phyloP scores from a whole-genome alignment of 495 filamentous ascomycete genomes.

The Astrocystis sublimbata region DNA sequence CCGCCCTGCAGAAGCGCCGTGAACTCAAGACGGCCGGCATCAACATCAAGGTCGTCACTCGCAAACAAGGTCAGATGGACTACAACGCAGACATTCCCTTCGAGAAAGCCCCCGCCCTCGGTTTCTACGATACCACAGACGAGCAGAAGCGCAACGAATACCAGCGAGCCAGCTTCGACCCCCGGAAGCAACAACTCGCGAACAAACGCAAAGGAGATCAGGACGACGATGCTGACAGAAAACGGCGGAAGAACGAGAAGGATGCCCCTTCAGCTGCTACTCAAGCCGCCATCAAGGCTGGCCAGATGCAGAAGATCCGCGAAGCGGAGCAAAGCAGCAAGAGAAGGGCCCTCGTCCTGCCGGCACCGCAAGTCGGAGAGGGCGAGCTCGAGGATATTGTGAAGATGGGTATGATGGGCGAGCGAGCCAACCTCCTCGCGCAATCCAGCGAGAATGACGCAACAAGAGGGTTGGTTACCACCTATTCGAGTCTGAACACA shows the following conservation, averaged over 20 bases:
- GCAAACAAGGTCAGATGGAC: constrained; percentile 96
- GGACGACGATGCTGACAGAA: constrained; percentile 77
- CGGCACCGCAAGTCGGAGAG: constrained; percentile 88
- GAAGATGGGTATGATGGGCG: constrained; percentile 95
- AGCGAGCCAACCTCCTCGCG: constrained; percentile 76
- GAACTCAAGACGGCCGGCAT: constrained; percentile 97
- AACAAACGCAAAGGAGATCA: constrained; percentile 93
- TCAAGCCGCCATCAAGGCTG: constrained; percentile 90
- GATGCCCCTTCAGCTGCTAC: constrained; percentile 69
- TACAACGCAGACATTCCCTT: constrained; percentile 99
- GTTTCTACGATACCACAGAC: constrained; percentile 90
- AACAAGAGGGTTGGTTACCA: constrained; percentile 81
- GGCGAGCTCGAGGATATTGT: constrained; percentile 95
- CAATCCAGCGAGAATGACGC: constrained; percentile 80
- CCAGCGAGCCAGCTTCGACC: constrained; percentile 86
- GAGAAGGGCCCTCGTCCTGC: constrained; percentile 74
- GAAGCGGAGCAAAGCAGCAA: constrained; percentile 98
- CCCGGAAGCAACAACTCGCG: constrained; percentile 91
- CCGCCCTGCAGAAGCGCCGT: constrained; percentile 88
- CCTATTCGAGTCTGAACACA: constrained; percentile 77
- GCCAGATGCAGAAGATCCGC: constrained; percentile 91
- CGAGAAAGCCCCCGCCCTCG: constrained; percentile 84
- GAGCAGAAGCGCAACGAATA: constrained; percentile 81
- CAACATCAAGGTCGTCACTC: constrained; percentile 93
- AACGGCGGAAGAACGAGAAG: constrained; percentile 86